These are phyloP conservation scores for Calonectria honghensis DNA, from an alignment of 2,329 filamentous ascomycete species.

Conservation along the genomic window DNA sequence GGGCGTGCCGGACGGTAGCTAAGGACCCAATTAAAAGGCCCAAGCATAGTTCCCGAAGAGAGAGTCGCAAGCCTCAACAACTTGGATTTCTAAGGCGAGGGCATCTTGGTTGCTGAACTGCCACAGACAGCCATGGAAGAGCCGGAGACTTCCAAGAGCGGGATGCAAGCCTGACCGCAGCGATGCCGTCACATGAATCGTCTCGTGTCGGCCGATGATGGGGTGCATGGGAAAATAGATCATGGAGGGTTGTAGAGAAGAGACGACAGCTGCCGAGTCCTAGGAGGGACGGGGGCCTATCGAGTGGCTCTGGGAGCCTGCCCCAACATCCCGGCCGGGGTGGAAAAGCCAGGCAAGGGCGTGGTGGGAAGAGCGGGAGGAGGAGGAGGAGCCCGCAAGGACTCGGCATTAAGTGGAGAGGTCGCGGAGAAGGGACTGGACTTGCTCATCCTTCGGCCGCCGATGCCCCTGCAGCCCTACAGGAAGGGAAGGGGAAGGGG, in stretches of 20 bases:
- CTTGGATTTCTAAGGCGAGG: neutral
- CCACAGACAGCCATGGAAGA: conserved; percentile 8
- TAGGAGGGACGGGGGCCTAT: neutral
- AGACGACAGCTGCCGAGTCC: neutral
- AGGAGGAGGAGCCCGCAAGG: neutral
- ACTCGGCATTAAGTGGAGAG: conserved; percentile 11
- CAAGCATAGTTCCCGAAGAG: neutral
- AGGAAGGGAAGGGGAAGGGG: neutral
- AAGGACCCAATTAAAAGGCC: conserved; percentile 20
- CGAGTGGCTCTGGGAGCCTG: neutral
- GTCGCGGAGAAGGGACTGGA: neutral
- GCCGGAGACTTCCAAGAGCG: conserved; percentile 29
- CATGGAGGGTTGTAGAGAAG: conserved; percentile 12
- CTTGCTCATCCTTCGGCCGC: conserved; percentile 30
- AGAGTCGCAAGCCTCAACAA: conserved; percentile 7
- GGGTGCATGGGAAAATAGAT: neutral
- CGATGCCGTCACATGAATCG: conserved; percentile 4
- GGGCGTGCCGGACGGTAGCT: conserved; percentile 17
- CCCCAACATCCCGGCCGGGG: neutral
- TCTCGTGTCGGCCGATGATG: conserved; percentile 17
- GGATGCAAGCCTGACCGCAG: conserved; percentile 17
- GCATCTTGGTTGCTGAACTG: conserved; percentile 13
- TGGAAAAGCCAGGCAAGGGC: conserved; percentile 4
- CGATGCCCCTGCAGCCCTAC: conserved; percentile 31
- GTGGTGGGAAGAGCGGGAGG: neutral